These are phyloP conservation scores for Proliferodiscus dingleyae DNA, from an alignment of 2,329 filamentous ascomycete genomes.

Conservation along the genomic window DNA sequence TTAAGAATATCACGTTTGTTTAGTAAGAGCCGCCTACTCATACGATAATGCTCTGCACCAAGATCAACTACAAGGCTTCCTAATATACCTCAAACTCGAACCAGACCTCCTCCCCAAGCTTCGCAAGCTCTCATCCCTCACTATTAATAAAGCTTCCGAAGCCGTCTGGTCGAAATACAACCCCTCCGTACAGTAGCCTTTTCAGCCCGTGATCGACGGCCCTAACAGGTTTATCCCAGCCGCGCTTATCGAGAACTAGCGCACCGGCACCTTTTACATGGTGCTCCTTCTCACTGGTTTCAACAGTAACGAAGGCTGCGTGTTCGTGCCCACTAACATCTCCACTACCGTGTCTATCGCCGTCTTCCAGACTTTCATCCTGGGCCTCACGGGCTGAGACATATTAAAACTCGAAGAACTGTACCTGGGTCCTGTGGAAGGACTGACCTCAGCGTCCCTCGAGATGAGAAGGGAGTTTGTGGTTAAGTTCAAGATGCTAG, in stretches of 20 bases:
- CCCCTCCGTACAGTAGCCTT: constrained; percentile 52
- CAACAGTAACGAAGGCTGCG: constrained; percentile 63
- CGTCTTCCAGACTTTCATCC: constrained; percentile 60
- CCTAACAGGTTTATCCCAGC: constrained; percentile 48
- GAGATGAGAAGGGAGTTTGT: constrained; percentile 39
- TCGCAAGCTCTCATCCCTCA: constrained; percentile 37
- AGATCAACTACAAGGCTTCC: constrained; percentile 51
- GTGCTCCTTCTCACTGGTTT: constrained; percentile 65
- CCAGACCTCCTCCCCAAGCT: constrained; percentile 49
- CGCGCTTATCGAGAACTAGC: constrained; percentile 54
- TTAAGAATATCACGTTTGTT: too few relatives aligned
- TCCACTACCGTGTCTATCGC: constrained; percentile 45
- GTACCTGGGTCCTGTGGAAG: constrained; percentile 54
- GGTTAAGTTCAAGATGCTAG: constrained; percentile 51
- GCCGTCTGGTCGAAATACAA: constrained; percentile 41
- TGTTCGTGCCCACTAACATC: constrained; percentile 53
- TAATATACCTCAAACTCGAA: constrained; percentile 45
- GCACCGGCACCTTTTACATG: constrained; percentile 45
- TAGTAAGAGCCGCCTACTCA: constrained; percentile 48
- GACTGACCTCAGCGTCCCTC: constrained; percentile 37
- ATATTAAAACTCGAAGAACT: constrained; percentile 50
- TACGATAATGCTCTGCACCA: constrained; percentile 53
- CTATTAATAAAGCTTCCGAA: constrained; percentile 39
- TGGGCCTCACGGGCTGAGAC: constrained; percentile 47
- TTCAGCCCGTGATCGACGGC: constrained; percentile 65